Conservation (phyloP, 345 rosid species). For the Viola odorata region DNA sequence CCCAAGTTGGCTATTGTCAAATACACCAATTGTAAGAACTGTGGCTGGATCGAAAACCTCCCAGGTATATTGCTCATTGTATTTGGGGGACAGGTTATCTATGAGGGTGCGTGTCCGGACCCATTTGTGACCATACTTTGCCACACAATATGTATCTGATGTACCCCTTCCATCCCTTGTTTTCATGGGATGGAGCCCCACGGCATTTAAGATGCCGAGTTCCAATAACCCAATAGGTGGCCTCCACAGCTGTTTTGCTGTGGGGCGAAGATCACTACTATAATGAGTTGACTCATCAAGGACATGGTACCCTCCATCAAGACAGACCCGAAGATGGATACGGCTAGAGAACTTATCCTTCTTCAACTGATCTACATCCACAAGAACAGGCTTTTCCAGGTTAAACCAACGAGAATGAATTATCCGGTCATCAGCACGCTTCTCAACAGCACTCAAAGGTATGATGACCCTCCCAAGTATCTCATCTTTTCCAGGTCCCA, state of each 20-base stretch:
- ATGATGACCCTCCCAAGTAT: constrained; percentile 26
- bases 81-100: constrained; percentile 23
- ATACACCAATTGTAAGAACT: constrained; percentile 30
- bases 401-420: constrained; percentile 35
- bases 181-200: constrained; percentile 32
- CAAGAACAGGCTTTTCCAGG: constrained; percentile 29
- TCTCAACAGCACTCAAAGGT: constrained; percentile 25
- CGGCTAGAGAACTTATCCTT: constrained; percentile 31
- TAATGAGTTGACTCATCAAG: constrained; percentile 31
- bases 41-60: constrained; percentile 31
- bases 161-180: constrained; percentile 30
- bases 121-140: constrained; percentile 33
- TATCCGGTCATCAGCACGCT: constrained; percentile 28
- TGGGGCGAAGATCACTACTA: constrained; percentile 33
- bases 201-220: constrained; percentile 28
- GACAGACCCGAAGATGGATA: constrained; percentile 26
- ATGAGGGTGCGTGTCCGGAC: constrained; percentile 29
- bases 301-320: constrained; percentile 35
- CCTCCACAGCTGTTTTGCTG: constrained; percentile 34
- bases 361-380: constrained; percentile 27
- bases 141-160: constrained; percentile 31
- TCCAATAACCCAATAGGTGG: constrained; percentile 29
- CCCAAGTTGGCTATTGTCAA: constrained; percentile 26
- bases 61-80: constrained; percentile 33
- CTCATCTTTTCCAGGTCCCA: constrained; percentile 29